These are phyloP conservation scores for Penicillium sp. DNA, from an alignment of 2,329 filamentous ascomycete species.

Conservation along the genomic window DNA sequence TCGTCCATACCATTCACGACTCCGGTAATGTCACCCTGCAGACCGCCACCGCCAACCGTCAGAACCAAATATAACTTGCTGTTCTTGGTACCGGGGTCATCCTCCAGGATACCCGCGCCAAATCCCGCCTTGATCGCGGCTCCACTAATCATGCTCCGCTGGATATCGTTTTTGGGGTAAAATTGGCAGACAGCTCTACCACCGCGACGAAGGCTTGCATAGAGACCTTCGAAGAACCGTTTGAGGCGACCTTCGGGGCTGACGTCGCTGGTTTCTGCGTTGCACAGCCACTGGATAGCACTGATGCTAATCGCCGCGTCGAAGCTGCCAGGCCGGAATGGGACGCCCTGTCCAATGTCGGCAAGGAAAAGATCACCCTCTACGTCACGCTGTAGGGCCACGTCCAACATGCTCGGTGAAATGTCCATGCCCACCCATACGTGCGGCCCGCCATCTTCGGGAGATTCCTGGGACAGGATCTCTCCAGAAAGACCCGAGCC, in stretches of 20 bases:
- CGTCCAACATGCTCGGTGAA: slow-evolving; percentile 91
- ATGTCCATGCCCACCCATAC: slow-evolving; percentile 98
- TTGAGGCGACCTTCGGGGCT: slow-evolving; percentile 73
- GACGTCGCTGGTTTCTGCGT: slow-evolving; percentile 85
- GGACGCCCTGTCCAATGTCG: slow-evolving; percentile 92
- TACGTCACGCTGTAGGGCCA: slow-evolving; percentile 85
- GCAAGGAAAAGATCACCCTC: slow-evolving; percentile 92
- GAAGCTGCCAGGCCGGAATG: slow-evolving; percentile 87
- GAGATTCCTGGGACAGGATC: slow-evolving; percentile 72
- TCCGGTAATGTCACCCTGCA: slow-evolving; percentile 75
- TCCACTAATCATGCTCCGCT: slow-evolving; percentile 85
- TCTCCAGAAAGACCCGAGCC: slow-evolving; percentile 92
- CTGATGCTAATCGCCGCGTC: slow-evolving; percentile 94
- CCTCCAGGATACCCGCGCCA: slow-evolving; percentile 88
- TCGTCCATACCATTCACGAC: slow-evolving; percentile 86
- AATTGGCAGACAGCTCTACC: slow-evolving; percentile 94
- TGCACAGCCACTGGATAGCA: slow-evolving; percentile 98
- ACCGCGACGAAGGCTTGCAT: slow-evolving; percentile 77
- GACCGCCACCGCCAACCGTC: slow-evolving; percentile 74
- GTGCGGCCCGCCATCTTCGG: slow-evolving; percentile 77
- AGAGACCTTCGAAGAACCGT: slow-evolving; percentile 90
- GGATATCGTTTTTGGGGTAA: slow-evolving; percentile 92
- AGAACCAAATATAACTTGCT: slow-evolving; percentile 94
- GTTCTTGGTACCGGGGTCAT: slow-evolving; percentile 95
- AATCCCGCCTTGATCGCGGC: slow-evolving; percentile 94